Conservation (phyloP, 495 filamentous ascomycete genomes). For the Hamigera avellanea region DNA sequence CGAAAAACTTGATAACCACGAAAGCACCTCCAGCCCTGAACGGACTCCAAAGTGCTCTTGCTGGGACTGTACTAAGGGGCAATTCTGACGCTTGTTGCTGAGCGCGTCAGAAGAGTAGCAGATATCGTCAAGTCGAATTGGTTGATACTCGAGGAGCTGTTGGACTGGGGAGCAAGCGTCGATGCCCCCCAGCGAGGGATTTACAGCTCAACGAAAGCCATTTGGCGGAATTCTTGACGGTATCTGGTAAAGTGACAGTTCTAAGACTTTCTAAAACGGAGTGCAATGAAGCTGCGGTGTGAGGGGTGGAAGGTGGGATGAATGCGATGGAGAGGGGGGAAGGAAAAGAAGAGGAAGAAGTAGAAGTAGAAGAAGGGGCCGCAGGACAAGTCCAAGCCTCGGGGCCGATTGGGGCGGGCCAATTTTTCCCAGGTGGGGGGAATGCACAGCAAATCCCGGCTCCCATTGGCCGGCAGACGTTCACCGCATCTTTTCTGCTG, state of each 20-base stretch:
- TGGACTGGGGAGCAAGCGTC: constrained; percentile 64
- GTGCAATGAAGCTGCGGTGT: constrained; percentile 16
- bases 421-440: constrained; percentile 2
- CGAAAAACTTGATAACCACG: constrained; percentile 8
- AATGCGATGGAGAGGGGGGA: constrained; percentile 12
- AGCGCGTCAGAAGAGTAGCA: constrained; percentile 43
- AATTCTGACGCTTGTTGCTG: constrained; percentile 35
- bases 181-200: constrained; percentile 66
- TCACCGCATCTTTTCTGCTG: constrained; percentile 32
- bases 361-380: constrained; percentile 22
- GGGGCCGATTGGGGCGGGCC: no score
- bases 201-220: constrained; percentile 92
- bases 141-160: constrained; percentile 60
- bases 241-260: constrained; percentile 36
- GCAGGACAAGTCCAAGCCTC: no score
- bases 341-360: constrained; percentile 12
- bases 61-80: constrained; percentile 29
- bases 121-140: constrained; percentile 72
- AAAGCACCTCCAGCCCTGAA: constrained; percentile 30
- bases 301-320: constrained; percentile 9
- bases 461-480: constrained; percentile 20
- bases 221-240: constrained; percentile 74
- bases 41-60: constrained; percentile 31
- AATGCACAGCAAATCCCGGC: constrained; percentile 16
- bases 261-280: constrained; percentile 22